Base-by-base conservation (phyloP, 2,329 filamentous ascomycete genomes). In the Paraconiothyrium brasiliense region DNA sequence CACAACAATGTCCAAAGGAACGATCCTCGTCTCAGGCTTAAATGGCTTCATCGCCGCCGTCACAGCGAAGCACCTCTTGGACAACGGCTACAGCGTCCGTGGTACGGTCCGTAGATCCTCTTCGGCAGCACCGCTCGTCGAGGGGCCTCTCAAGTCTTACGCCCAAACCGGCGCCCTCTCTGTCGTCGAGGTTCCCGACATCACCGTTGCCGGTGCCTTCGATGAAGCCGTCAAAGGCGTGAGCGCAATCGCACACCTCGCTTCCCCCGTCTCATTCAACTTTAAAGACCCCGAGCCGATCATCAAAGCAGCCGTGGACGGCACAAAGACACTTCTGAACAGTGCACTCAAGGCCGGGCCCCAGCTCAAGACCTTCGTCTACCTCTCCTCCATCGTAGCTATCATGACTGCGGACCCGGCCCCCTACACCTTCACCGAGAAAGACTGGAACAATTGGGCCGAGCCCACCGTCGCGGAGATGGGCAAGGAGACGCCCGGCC, bases 21-120 rank as follows among this genome's bases (percentile, higher is more conserved):
- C 68, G 14, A 63, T 77, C 51, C 67, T 77, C 20, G 67, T 77
- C 14, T 61, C 62, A 4, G 69, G 67, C 24, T 51, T 69, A 5
- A 71, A 71, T 50, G 69, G 69, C 55, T 71, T 70, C 59, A 74
- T 77, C 41, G 74, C 66, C 27, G 61, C 65, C 41, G 66, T 71
- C 14, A 63, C 68, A 6, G 71, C 67, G 16, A 67, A 73, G 41
- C 59, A 74, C 44, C 63, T 74, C 48, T 68, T 77, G 41, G 56
- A 69, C 27, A 41, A 58, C 20, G 73, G 70, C 14, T 75, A 75
- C 62, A 65, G 63, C 11, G 75, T 76, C 22, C 72, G 73, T 30
- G 75, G 73, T 9, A 72, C 71, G 5, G 73, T 75, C n/a, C 71
- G 74, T 20, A 69, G 64, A 49, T 30, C 61, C 13, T 51, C 68